These are phyloP conservation scores for Mycena epipterygia DNA, from an alignment of 768 basidiomycete species.

Conservation along the genomic window DNA sequence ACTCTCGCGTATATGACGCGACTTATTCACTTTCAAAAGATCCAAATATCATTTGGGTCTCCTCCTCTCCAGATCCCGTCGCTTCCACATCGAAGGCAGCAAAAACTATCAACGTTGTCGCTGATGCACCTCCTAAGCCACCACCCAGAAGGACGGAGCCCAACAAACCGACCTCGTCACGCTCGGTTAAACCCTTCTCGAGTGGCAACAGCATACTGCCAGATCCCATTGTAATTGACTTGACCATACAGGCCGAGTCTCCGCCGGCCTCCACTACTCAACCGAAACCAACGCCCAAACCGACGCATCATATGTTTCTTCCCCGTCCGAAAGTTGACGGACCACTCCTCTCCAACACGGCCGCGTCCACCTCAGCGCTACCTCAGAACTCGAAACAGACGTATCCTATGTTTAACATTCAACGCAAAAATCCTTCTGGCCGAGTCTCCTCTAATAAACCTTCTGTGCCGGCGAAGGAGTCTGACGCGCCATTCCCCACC, in stretches of 20 bases:
- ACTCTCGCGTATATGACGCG: background rate
- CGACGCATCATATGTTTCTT: constrained; percentile 24
- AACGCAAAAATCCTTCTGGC: constrained; percentile 36
- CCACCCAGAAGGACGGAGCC: constrained; percentile 1
- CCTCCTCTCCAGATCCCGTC: background rate
- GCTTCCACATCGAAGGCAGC: constrained; percentile 16
- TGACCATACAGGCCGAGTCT: constrained; percentile 41
- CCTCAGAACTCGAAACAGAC: constrained; percentile 46
- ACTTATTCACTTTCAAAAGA: constrained; percentile 4
- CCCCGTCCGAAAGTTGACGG: constrained; percentile 18
- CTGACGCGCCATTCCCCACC: constrained; percentile 62
- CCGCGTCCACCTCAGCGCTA: constrained; percentile 10
- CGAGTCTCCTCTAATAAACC: constrained; percentile 12
- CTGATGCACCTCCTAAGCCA: constrained; percentile 1
- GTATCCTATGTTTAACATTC: constrained; percentile 62
- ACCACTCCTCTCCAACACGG: background rate
- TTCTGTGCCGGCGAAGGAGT: background rate
- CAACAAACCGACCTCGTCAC: constrained; percentile 15
- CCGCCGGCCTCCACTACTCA: background rate
- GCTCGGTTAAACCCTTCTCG: background rate
- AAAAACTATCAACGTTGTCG: constrained; percentile 12
- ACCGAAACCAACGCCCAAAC: constrained; percentile 1
- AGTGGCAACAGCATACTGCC: constrained; percentile 50
- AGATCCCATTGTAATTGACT: constrained; percentile 60
- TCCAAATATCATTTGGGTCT: background rate